phyloP scores from a whole-genome alignment of 257 asterid genomes.

The Ehretia macrophylla region DNA sequence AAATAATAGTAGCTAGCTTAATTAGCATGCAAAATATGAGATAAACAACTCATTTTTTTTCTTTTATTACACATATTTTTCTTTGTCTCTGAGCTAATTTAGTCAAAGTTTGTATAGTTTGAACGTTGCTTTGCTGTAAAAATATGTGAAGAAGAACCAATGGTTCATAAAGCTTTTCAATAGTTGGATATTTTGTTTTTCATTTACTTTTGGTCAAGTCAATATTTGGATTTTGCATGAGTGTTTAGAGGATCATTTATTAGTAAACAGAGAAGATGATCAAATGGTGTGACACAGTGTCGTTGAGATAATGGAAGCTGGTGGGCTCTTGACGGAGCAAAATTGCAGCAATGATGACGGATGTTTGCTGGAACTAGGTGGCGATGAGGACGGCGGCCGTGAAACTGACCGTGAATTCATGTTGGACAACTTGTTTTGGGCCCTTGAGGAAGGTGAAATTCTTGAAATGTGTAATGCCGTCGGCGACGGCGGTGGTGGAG shows the following conservation, averaged over 20 bases:
- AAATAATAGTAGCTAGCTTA: not conserved
- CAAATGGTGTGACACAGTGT: not conserved
- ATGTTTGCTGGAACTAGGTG: conserved; percentile 4
- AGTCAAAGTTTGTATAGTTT: not conserved
- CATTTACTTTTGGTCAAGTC: too few species aligned
- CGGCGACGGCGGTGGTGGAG: not conserved
- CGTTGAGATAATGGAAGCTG: not conserved
- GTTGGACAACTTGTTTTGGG: conserved; percentile 1
- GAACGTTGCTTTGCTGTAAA: too few species aligned
- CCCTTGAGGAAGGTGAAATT: not conserved
- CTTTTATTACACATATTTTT: too few species aligned
- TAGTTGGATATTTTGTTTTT: not conserved
- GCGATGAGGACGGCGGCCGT: not conserved
- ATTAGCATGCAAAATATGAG: too few species aligned
- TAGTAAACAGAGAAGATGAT: too few species aligned
- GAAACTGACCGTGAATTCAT: not conserved
- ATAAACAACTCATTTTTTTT: too few species aligned
- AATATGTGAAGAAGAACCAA: not conserved
- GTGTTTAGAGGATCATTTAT: too few species aligned
- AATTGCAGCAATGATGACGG: not conserved
- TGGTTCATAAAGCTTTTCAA: too few species aligned
- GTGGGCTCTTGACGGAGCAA: not conserved
- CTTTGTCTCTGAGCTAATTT: not conserved
- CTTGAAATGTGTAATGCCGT: not conserved
- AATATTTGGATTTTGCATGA: too few species aligned